Evolutionary conservation across 345 rosid genomes (phyloP).

Genomic region (Cardamine occulta): DNA sequence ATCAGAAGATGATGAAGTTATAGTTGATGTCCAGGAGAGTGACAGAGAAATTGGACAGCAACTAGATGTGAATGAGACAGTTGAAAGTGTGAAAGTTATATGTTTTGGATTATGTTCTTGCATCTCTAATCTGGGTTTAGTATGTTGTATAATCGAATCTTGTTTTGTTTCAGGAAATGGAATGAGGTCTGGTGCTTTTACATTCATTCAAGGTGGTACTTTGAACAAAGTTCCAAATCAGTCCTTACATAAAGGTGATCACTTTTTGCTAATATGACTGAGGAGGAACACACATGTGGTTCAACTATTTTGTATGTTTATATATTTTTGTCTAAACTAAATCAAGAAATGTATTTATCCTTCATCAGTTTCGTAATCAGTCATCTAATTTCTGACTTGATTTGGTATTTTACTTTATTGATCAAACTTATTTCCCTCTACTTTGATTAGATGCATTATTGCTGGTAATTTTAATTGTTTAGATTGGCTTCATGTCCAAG

Average conservation of each 20-base stretch:
- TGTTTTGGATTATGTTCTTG: background rate
- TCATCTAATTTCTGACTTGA: background rate
- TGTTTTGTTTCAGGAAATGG: conserved; percentile 35
- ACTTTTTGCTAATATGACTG: conserved; percentile 27
- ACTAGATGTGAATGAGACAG: conserved; percentile 33
- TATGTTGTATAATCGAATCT: background rate
- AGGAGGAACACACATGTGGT: background rate
- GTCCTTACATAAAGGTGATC: conserved; percentile 39
- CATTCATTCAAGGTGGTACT: conserved; percentile 23
- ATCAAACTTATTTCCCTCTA: background rate
- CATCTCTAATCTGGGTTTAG: background rate
- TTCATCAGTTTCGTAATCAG: too few species aligned
- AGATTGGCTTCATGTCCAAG: too few species aligned
- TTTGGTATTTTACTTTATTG: conserved; percentile 18
- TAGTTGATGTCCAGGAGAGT: background rate
- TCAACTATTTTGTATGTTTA: background rate
- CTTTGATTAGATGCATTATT: too few species aligned
- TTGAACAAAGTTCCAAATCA: conserved; percentile 32
- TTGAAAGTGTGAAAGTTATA: too few species aligned
- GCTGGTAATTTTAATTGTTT: too few species aligned
- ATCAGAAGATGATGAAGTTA: conserved; percentile 17
- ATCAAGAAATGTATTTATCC: conserved; percentile 10
- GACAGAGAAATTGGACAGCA: conserved; percentile 17
- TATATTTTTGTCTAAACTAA: background rate
- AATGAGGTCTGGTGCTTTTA: conserved; percentile 30